Percentiles rank a stretch among this genome's conserved stretches.
These are phyloP conservation scores for Kalmanozyma brasiliensis DNA, from an alignment of 1,284 basidiomycete genomes.

Conservation along the genomic window DNA sequence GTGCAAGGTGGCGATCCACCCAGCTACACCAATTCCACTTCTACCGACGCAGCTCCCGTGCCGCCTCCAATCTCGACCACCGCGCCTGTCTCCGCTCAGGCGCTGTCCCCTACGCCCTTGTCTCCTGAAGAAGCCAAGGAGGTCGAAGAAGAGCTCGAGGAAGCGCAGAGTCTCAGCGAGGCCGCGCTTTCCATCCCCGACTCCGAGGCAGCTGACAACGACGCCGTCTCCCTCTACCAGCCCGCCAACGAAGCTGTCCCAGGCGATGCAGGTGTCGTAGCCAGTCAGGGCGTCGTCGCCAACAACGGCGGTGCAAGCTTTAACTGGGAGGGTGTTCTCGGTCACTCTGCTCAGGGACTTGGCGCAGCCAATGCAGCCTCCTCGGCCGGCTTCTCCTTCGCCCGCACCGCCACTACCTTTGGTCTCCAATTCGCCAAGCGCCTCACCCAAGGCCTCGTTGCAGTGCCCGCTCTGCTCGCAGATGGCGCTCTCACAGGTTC, in stretches of 20 bases:
- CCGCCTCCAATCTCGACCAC: background rate
- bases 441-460: slow-evolving; percentile 55
- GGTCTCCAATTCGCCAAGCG: slow-evolving; percentile 56
- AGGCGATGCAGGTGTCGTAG: slow-evolving; percentile 27
- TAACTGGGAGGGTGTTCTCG: slow-evolving; percentile 49
- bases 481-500: slow-evolving; percentile 53
- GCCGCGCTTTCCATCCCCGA: slow-evolving; percentile 55
- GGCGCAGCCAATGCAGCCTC: slow-evolving; percentile 55
- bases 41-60: background rate
- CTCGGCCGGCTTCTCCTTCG: slow-evolving; percentile 55
- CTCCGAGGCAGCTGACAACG: slow-evolving; percentile 38
- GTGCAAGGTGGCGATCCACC: slow-evolving; percentile 5
- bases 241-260: slow-evolving; percentile 19
- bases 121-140: slow-evolving; percentile 21
- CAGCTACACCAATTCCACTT: background rate
- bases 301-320: background rate
- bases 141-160: slow-evolving; percentile 32
- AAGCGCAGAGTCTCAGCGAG: slow-evolving; percentile 42
- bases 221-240: slow-evolving; percentile 16
- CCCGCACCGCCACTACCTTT: slow-evolving; percentile 49
- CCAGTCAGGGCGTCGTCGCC: background rate
- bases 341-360: slow-evolving; percentile 39
- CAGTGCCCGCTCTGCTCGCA: slow-evolving; percentile 48
- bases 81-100: background rate
- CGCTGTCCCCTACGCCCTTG: background rate